Base-by-base conservation (phyloP, 2,329 filamentous ascomycete species). In the Pseudocercospora pini-densiflorae region DNA sequence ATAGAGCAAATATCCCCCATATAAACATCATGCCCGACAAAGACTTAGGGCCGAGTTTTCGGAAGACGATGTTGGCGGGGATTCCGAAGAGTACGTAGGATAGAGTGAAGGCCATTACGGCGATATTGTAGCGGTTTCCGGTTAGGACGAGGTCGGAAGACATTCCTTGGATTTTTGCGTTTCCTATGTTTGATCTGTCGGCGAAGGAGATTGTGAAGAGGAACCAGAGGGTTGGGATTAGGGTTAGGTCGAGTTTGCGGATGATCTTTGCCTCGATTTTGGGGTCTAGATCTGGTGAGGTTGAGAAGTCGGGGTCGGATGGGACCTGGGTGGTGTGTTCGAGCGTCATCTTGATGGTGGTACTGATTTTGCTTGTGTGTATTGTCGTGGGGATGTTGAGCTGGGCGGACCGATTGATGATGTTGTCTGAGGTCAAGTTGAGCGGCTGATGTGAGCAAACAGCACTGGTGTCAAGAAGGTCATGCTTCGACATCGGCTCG, bases 151-250 rank as follows among this genome's bases (percentile, higher is more conserved):
- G 60, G 31, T 71, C 68, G 14, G 66, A 47, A 1, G 40, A n/a
- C 53, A 72, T 64, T 27, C 69, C 71, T 43, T 73, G 71, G 29
- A 77, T 75, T 61, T 70, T 72, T 19, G 74, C 73, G 47, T 76
- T 77, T 16, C 79, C 79, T 21, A 66, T 61, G 57, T 47, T 49
- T 64, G 73, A 71, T 72, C 74, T 68, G 45, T 74, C 80, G 27
- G 81, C 36, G 29, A 75, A 73, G 5, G 64, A 66, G 14, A 76
- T 64, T 7, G 81, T 70, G 62, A 81, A 81, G 5, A 81, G 58
- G 0, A 81, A 61, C 4, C 68, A 76, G 5, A 82, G 75, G n/a
- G 77, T 77, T 1, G 80, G 80, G 1, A 82, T 68, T 3, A 81
- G 58, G 19, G 57, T 62, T 3, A 62, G 5, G 47, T 69, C 67